A percentile compares a stretch with the other conserved stretches of the same genome.
These are phyloP conservation scores for Penicillium psychrofluorescens DNA, from an alignment of 495 filamentous ascomycete species.

Conservation along the genomic window DNA sequence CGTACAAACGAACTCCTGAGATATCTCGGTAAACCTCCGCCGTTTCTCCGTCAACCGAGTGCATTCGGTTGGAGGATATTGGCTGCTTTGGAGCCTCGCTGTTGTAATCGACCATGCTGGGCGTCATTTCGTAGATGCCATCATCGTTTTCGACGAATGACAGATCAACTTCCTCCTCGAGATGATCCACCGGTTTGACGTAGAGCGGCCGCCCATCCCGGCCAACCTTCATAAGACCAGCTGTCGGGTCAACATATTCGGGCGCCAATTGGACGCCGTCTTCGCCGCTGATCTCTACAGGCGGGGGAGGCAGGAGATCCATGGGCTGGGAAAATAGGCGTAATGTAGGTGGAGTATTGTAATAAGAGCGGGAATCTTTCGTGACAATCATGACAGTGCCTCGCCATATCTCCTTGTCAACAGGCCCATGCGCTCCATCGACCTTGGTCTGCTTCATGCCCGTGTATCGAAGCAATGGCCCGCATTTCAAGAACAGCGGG, in stretches of 20 bases:
- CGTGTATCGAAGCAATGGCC: slow-evolving; percentile 81
- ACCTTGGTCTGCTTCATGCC: slow-evolving; percentile 51
- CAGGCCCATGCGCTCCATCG: slow-evolving; percentile 26
- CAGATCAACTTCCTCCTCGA: slow-evolving; percentile 66
- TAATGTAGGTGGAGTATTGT: slow-evolving; percentile 68
- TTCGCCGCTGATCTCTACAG: slow-evolving; percentile 56
- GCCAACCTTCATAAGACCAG: slow-evolving; percentile 77
- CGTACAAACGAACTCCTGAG: slow-evolving; percentile 71
- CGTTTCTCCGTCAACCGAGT: slow-evolving; percentile 60
- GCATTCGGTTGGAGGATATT: slow-evolving; percentile 34
- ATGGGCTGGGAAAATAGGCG: slow-evolving; percentile 81
- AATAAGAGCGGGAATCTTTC: slow-evolving; percentile 69
- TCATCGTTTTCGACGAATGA: slow-evolving; percentile 69
- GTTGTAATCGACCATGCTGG: slow-evolving; percentile 36
- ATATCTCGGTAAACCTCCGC: slow-evolving; percentile 71
- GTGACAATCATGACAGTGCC: slow-evolving; percentile 94
- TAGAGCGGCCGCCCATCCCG: slow-evolving; percentile 73
- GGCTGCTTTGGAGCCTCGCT: slow-evolving; percentile 28
- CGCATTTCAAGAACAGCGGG: slow-evolving; percentile 76
- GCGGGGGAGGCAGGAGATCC: slow-evolving; percentile 77
- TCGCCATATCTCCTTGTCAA: slow-evolving; percentile 76
- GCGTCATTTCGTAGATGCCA: slow-evolving; percentile 64
- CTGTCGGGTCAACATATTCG: slow-evolving; percentile 83
- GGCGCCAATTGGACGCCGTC: slow-evolving; percentile 54
- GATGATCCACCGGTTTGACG: slow-evolving; percentile 76